Evolutionary conservation across 345 rosid genomes (phyloP), one percentile per base, ranked within the genome.

Genomic region (Diplotaxis tenuifolia): DNA sequence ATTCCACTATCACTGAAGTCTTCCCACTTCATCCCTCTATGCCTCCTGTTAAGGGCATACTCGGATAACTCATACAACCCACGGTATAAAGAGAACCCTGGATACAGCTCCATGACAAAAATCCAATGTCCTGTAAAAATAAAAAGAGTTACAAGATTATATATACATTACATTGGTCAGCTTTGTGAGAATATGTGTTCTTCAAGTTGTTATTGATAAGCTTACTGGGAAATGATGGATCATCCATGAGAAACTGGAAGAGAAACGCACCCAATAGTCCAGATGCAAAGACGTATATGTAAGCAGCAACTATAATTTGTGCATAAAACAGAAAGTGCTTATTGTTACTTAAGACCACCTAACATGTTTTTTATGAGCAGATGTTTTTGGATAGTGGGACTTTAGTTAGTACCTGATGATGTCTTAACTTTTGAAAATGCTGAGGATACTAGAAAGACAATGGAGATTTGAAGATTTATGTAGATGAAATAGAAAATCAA

Each of bases 1-100:
- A 95, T 83, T 70, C 92, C 96, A 76, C 90, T 85, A 62, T 83
- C 85, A 75, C 82, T 81, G 76, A 95, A 76, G 79, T 92, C 70
- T 29, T 72, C 16, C 98, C 98, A 95, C 47, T 34, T 81, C 94
- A 95, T 95, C 61, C 99, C 98, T 58, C 99, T 97, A 75, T 79
- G 79, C 23, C 89, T 92, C 82, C 82, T 80, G 81, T 76, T 72
- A 27, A 1, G 62, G 23, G 98, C 58, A 73, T 82, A 90, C 40
- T 84, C 85, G 2, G 87, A 77, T 18, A 92, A 87, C 74, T 92
- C 97, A 32, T 95, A 95, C 63, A 95, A 62, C 10, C 99, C 99
- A 31, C 98, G 98, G 66, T 84, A 92, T 16, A 95, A 68, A 34
- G 98, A 71, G 70, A 95, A 92, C 55, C 99, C 97, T 49, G 98